Base-by-base conservation (phyloP, 257 asterid genomes). In the Fraxinus excelsior region DNA sequence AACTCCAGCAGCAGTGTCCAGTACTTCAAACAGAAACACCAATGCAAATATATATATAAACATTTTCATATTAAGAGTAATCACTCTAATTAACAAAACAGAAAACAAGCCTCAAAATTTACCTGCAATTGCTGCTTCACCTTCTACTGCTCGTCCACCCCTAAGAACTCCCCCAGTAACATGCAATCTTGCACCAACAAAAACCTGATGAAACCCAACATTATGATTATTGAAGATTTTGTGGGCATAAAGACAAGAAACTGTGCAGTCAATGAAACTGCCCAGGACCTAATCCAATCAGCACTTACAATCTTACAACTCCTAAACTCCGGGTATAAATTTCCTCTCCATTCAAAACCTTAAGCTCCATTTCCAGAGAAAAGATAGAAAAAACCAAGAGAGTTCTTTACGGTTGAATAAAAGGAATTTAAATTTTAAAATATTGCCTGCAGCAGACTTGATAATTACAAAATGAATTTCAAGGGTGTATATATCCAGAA, bases 1-100 rank as follows among this genome's bases (percentile, higher is more conserved):
- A 84, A 96, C 99, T 81, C 99, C 99, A 72, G 97, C 99, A 66
- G 99, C 97, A 78, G 99, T 96, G 83, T 96, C 99, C 91, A 96
- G 85, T 26, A 96, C 99, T 96, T 80, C 51, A 77, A 81, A 85
- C 72, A 76, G 80, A 84, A 88, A 73, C 37, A 82, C 49, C 68
- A 77, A 13, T 0, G 74, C 53, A 66, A 75, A 78, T 62, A 81
- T 80, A 58, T 80, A n/a, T 21, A 32, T 23, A 40, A 81, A n/a
- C 19, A 32, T 25, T 12, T 37, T 65, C 76, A 79, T 40, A 67
- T 13, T 35, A 66, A 46, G 31, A 78, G 38, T 8, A 44, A 51
- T 35, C 34, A 75, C 77, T 74, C 23, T 32, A 78, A 73, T 79
- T 72, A 72, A 75, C 56, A 53, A 79, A 83, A 72, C 14, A 78